Percentiles rank a stretch among this genome's conserved stretches.
These are phyloP conservation scores for Rhizopus arrhizus DNA, from an alignment of 371 early-diverging fungal genomes.

Conservation along the genomic window DNA sequence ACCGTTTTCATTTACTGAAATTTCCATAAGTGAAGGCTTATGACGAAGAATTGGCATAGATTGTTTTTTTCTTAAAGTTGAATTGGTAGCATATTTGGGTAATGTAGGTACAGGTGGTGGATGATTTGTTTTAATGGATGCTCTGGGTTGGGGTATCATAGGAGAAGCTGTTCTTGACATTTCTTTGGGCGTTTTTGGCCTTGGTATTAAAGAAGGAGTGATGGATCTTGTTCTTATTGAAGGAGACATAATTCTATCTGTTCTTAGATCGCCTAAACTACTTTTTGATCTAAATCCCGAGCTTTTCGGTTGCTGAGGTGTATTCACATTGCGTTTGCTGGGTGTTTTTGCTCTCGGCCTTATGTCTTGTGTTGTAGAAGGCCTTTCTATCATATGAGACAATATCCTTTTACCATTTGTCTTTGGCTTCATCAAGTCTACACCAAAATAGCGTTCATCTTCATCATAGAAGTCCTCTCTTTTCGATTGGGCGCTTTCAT, in stretches of 20 bases:
- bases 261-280: slow-evolving; percentile 34
- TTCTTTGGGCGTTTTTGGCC: slow-evolving; percentile 45
- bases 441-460: slow-evolving; percentile 25
- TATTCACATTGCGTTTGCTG: slow-evolving; percentile 16
- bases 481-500: not conserved
- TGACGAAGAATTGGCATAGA: slow-evolving; percentile 31
- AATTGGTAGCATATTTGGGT: slow-evolving; percentile 14
- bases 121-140: slow-evolving; percentile 10
- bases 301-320: slow-evolving; percentile 9
- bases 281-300: slow-evolving; percentile 28
- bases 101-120: slow-evolving; percentile 35
- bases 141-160: slow-evolving; percentile 36
- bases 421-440: slow-evolving; percentile 17
- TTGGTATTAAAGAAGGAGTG: slow-evolving; percentile 51
- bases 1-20: slow-evolving; percentile 12
- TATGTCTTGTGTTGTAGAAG: slow-evolving; percentile 4
- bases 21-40: slow-evolving; percentile 19
- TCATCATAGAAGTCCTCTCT: slow-evolving; percentile 31
- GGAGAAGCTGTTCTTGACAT: slow-evolving; percentile 26
- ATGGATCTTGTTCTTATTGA: slow-evolving; percentile 24
- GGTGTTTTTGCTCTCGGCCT: slow-evolving; percentile 40
- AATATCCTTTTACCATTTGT: not conserved
- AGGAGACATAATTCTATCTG: slow-evolving; percentile 14
- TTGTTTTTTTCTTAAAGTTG: slow-evolving; percentile 29
- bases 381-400: not conserved